Evolutionary conservation across 768 basidiomycete species (phyloP).

Genomic region (Rhodotorula diobovata): DNA sequence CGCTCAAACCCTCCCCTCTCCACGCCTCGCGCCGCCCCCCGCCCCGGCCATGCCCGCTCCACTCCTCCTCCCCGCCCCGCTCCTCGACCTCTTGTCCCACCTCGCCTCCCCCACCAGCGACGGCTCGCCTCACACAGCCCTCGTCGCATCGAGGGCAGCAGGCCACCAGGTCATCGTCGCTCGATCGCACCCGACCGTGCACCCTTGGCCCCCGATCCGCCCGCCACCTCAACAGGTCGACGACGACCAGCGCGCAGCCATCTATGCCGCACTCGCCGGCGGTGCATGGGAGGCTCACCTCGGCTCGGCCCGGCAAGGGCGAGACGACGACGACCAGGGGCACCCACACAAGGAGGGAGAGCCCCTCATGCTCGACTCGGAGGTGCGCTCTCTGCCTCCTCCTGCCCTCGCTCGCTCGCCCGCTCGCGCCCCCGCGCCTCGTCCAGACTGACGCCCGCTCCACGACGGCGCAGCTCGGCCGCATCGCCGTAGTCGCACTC

Average conservation of each 20-base stretch:
- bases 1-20: no score
- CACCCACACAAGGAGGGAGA: background rate
- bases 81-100: conserved; percentile 6
- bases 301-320: background rate
- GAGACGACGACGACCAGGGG: background rate
- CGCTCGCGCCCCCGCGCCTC: background rate
- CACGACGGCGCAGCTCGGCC: conserved; percentile 32
- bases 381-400: conserved; percentile 4
- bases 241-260: conserved; percentile 15
- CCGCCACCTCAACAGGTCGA: background rate
- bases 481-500: conserved; percentile 5
- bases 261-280: conserved; percentile 30
- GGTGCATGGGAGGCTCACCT: conserved; percentile 15
- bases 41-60: background rate
- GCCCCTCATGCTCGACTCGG: conserved; percentile 31
- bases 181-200: background rate
- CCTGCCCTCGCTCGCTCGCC: background rate
- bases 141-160: conserved; percentile 10
- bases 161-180: conserved; percentile 24
- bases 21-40: background rate
- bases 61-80: conserved; percentile 14
- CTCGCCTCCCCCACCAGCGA: background rate
- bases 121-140: conserved; percentile 26
- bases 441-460: no score
- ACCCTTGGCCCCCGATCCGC: background rate